Conservation (phyloP, 345 rosid species). For the Acer negundo region DNA sequence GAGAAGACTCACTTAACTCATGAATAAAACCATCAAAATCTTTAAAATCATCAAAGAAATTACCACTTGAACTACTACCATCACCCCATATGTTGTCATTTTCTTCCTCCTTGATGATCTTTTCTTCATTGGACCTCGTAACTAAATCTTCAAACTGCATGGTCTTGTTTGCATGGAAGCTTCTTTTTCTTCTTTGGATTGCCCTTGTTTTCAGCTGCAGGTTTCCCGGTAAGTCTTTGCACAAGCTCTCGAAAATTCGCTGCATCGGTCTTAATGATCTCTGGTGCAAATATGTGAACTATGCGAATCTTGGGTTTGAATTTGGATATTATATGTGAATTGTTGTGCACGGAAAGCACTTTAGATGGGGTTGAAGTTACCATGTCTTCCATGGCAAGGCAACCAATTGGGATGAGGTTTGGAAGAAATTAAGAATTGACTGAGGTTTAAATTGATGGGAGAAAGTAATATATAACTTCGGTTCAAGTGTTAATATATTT, state of each 20-base stretch:
- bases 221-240: conserved; percentile 41
- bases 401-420: no score
- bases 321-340: conserved; percentile 10
- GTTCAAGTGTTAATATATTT: neutral
- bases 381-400: conserved; percentile 10
- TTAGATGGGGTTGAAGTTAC: neutral
- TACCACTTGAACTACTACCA: neutral
- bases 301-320: conserved; percentile 33
- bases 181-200: neutral
- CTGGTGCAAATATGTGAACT: conserved; percentile 46
- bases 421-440: neutral
- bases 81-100: neutral
- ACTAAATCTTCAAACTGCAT: neutral
- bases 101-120: conserved; percentile 10
- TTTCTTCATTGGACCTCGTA: neutral
- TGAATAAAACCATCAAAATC: conserved; percentile 3
- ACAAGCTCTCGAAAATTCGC: conserved; percentile 43
- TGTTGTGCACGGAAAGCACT: neutral
- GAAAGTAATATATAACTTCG: no score
- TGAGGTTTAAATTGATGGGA: conserved; percentile 1
- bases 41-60: neutral
- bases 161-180: neutral
- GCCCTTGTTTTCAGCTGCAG: conserved; percentile 1
- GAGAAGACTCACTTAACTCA: conserved; percentile 10
- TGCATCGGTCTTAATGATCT: conserved; percentile 43